Percentiles rank a stretch among this genome's conserved stretches.
Conservation (phyloP, 805 yeast species). For the Lipomyces orientalis region DNA sequence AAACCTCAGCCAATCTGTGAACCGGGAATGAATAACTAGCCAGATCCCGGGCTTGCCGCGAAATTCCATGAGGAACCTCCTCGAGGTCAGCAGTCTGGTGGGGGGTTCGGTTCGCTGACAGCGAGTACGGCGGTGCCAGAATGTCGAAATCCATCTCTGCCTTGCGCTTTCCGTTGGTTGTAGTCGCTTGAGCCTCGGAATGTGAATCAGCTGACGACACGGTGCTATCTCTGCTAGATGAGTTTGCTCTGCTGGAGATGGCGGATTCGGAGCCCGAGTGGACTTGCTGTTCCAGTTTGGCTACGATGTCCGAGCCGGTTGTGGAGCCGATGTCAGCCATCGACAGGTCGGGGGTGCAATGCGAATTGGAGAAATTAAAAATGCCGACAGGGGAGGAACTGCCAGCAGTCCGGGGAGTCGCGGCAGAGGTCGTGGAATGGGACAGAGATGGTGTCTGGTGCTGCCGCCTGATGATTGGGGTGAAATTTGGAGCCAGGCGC, state of each 20-base stretch:
- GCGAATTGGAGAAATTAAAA: neutral
- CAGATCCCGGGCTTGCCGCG: constrained; percentile 78
- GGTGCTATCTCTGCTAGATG: neutral
- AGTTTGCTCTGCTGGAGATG: neutral
- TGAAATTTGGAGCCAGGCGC: constrained; percentile 29
- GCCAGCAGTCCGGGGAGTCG: neutral
- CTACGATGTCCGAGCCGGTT: neutral
- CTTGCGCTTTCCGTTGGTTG: constrained; percentile 29
- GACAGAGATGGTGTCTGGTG: neutral
- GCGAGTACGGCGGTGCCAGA: constrained; percentile 33
- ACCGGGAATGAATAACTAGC: constrained; percentile 81
- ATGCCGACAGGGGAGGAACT: neutral
- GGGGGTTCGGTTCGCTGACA: constrained; percentile 35
- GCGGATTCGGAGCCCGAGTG: constrained; percentile 6
- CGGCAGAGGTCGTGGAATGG: neutral
- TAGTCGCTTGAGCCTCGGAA: neutral
- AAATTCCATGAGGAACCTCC: constrained; percentile 94
- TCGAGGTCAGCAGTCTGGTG: constrained; percentile 88
- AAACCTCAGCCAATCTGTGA: constrained; percentile 53
- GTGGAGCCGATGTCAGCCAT: neutral
- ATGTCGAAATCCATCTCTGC: constrained; percentile 17
- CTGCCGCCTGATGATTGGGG: constrained; percentile 13
- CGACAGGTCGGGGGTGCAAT: neutral
- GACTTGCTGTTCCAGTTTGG: constrained; percentile 7
- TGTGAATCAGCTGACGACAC: constrained; percentile 6